Evolutionary conservation across 2,329 filamentous ascomycete species (phyloP).

Genomic region (Ceratocystis cubensis): DNA sequence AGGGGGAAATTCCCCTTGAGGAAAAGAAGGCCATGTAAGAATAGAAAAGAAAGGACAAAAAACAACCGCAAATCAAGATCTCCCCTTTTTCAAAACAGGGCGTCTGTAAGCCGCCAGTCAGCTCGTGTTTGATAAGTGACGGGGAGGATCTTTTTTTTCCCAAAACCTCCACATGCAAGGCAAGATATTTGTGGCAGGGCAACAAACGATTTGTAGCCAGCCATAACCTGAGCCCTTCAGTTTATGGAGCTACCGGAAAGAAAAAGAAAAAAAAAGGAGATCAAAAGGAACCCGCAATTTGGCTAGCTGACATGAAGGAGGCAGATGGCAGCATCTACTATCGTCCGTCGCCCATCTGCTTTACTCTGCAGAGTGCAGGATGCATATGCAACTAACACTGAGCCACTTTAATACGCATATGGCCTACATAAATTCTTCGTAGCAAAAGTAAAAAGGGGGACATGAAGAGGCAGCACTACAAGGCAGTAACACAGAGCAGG

Average conservation of each 20-base stretch:
- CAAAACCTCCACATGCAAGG: not conserved
- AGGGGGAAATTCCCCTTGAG: not conserved
- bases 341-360: not conserved
- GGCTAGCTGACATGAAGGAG: not conserved
- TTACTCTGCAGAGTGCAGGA: not conserved
- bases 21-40: too few relatives aligned
- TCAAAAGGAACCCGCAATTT: not conserved
- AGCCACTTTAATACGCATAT: not conserved
- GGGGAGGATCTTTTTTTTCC: not conserved
- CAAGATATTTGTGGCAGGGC: not conserved
- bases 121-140: slow-evolving; percentile 1
- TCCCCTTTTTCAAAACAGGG: not conserved
- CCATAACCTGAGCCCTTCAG: not conserved
- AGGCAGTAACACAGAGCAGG: not conserved
- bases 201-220: not conserved
- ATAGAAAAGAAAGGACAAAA: not conserved
- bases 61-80: not conserved
- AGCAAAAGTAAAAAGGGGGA: not conserved
- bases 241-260: not conserved
- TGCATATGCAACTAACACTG: slow-evolving; percentile 2
- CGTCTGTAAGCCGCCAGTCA: not conserved
- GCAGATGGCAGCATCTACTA: not conserved
- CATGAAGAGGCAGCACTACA: not conserved
- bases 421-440: not conserved
- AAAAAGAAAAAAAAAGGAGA: not conserved